These are phyloP conservation scores for Podaxis sp. DNA, from an alignment of 768 basidiomycete species.

Conservation along the genomic window DNA sequence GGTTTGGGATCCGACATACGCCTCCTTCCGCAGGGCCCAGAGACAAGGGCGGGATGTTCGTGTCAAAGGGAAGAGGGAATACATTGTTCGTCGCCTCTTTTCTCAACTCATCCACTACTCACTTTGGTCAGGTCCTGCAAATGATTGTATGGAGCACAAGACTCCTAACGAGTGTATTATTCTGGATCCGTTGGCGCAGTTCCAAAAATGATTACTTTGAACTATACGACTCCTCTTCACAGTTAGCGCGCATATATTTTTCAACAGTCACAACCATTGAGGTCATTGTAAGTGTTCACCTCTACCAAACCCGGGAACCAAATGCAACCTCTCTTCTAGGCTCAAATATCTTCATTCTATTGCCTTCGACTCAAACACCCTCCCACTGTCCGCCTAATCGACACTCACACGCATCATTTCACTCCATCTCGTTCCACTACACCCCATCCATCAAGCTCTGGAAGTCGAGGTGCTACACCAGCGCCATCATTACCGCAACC, in stretches of 20 bases:
- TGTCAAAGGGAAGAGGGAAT: slow-evolving; percentile 58
- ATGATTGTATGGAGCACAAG: slow-evolving; percentile 58
- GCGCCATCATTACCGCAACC: slow-evolving; percentile 17
- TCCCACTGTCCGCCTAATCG: slow-evolving; percentile 68
- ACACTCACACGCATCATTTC: slow-evolving; percentile 46
- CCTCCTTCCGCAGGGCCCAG: slow-evolving; percentile 54
- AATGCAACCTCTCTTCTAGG: slow-evolving; percentile 34
- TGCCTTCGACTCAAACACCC: slow-evolving; percentile 67
- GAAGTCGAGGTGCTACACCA: slow-evolving; percentile 19
- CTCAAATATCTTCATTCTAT: slow-evolving; percentile 48
- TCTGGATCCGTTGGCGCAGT: slow-evolving; percentile 40
- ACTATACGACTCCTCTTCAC: slow-evolving; percentile 34
- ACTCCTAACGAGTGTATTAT: slow-evolving; percentile 45
- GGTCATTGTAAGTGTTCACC: slow-evolving; percentile 47
- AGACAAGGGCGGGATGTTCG: slow-evolving; percentile 73
- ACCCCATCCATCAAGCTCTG: slow-evolving; percentile 30
- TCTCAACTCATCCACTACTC: neutral
- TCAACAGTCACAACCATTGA: slow-evolving; percentile 48
- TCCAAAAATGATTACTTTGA: slow-evolving; percentile 38
- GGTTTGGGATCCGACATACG: slow-evolving; percentile 85
- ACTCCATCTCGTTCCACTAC: slow-evolving; percentile 45
- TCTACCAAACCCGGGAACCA: slow-evolving; percentile 6
- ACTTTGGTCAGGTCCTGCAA: slow-evolving; percentile 52
- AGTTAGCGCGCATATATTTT: slow-evolving; percentile 46
- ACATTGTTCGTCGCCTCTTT: slow-evolving; percentile 50